Evolutionary conservation across 495 filamentous ascomycete genomes (phyloP).

Genomic region (Lindgomyces ingoldianus): DNA sequence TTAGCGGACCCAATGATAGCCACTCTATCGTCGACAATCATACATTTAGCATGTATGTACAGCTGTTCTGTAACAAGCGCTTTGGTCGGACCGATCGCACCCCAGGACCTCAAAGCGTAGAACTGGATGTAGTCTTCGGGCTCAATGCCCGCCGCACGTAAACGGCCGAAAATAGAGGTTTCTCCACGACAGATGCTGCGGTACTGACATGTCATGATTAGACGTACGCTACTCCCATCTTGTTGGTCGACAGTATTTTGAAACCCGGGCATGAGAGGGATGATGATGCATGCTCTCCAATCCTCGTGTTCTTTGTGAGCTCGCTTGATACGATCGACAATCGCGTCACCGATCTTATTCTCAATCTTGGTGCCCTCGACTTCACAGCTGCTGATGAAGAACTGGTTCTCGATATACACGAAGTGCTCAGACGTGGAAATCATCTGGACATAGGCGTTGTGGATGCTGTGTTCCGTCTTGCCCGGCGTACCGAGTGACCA

Average conservation of each 20-base stretch:
- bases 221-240: conserved; percentile 87
- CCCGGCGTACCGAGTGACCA: conserved; percentile 92
- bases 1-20: conserved; percentile 97
- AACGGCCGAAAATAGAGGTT: conserved; percentile 84
- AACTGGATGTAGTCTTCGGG: conserved; percentile 97
- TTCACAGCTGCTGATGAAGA: conserved; percentile 93
- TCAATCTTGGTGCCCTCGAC: conserved; percentile 84
- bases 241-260: conserved; percentile 94
- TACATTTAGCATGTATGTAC: conserved; percentile 97
- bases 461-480: conserved; percentile 85
- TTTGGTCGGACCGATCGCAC: conserved; percentile 80
- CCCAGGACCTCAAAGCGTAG: conserved; percentile 90
- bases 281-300: conserved; percentile 92
- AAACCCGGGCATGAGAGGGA: conserved; percentile 96
- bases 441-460: conserved; percentile 91
- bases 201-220: conserved; percentile 98
- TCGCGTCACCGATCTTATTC: conserved; percentile 91
- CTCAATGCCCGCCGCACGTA: conserved; percentile 81
- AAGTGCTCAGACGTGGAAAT: conserved; percentile 96
- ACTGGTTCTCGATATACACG: conserved; percentile 99
- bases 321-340: conserved; percentile 86
- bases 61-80: conserved; percentile 91
- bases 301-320: conserved; percentile 82
- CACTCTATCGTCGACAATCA: conserved; percentile 92
- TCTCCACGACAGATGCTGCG: conserved; percentile 95